Base-by-base conservation (phyloP, 306 rosid species). In the Sesbania bispinosa region DNA sequence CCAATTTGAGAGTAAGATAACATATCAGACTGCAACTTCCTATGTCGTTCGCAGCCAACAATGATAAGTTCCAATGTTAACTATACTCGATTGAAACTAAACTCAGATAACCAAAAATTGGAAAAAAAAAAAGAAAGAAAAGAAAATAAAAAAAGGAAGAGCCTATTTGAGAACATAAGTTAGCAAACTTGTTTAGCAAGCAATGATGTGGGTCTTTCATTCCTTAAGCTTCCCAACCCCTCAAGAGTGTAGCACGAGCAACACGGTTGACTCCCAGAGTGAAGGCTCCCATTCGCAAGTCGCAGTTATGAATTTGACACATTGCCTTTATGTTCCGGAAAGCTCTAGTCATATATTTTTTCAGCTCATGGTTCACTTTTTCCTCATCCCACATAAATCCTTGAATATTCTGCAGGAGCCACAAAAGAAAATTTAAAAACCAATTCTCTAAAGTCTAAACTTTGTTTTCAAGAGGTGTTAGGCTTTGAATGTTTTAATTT, bases 311-410 rank as follows among this genome's bases (percentile, higher is more conserved):
- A 80, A 45, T 67, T 76, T 82, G 69, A 48, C 94, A 88, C 89
- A 82, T 80, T 55, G 71, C 69, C 76, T 88, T 86, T 43, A 88
- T 84, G 73, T 88, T 85, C 2, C 8, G 32, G 68, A 88, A 86
- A 54, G 83, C 85, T 61, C 18, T 84, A 13, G 77, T 77, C 90
- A 88, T 88, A 71, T 86, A 88, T 70, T 26, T 84, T 18, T 86
- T 80, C 10, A 86, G 89, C 80, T 86, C 89, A 26, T 10, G 21
- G 79, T 84, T 88, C 27, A 88, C 89, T 62, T 73, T 75, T 19
- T 84, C 83, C 61, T 88, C 94, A 48, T 88, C 90, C 94, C 94
- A 86, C 89, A 86, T 84, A 24, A 86, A 86, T 52, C 91, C 94
- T 80, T 88, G 94, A 69, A 88, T 88, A 41, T 86, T 88, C 94